phyloP scores from a whole-genome alignment of 202 grass and related monocot species.

The Alloteropsis angusta region DNA sequence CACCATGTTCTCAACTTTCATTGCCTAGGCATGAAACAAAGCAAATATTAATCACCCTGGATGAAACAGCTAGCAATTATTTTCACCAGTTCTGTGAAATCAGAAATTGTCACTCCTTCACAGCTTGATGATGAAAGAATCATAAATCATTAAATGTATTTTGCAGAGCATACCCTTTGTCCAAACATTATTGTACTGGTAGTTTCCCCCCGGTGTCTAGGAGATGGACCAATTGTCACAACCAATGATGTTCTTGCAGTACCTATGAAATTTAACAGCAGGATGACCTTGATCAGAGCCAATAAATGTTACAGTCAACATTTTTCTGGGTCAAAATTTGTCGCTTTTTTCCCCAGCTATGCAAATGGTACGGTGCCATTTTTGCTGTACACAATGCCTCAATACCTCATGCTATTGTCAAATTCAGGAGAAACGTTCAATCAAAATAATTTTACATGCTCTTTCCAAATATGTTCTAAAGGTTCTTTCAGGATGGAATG shows the following conservation, averaged over 20 bases:
- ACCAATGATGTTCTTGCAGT: constrained; percentile 97
- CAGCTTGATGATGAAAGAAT: not conserved
- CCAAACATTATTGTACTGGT: constrained; percentile 99
- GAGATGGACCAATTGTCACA: constrained; percentile 98
- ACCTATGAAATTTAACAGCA: constrained; percentile 54
- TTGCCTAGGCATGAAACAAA: constrained; percentile 62
- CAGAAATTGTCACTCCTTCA: not conserved
- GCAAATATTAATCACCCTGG: constrained; percentile 20
- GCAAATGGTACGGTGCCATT: not conserved
- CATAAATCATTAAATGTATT: constrained; percentile 12
- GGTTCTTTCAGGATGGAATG: not conserved
- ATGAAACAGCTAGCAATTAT: constrained; percentile 10
- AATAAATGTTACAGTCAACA: not conserved
- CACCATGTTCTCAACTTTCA: constrained; percentile 99
- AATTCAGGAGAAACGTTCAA: not conserved
- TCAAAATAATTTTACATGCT: not conserved
- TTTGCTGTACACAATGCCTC: not conserved
- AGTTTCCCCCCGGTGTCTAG: constrained; percentile 94
- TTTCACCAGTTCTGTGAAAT: not conserved
- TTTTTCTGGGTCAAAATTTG: not conserved
- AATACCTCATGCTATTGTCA: not conserved
- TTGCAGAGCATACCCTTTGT: constrained; percentile 72
- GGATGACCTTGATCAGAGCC: constrained; percentile 19
- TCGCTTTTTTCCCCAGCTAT: not conserved
- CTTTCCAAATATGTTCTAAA: not conserved